Conservation (phyloP, 2,329 filamentous ascomycete species). For the Fusarium globosum region DNA sequence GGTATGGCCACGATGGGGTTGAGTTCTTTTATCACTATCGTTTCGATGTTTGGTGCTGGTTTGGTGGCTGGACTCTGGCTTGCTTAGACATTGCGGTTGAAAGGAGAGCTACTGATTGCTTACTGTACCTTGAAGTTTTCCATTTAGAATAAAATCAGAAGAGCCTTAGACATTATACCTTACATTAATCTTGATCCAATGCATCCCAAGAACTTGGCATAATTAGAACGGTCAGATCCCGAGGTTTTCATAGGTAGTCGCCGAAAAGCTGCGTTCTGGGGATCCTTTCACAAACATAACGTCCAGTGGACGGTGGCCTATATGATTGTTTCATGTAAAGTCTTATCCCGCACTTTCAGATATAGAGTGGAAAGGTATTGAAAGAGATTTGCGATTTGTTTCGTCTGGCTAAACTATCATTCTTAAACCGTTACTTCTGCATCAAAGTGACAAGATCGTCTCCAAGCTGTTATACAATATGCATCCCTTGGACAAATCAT, state of each 20-base stretch:
- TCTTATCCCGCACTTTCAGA: neutral
- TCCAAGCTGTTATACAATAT: neutral
- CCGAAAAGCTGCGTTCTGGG: neutral
- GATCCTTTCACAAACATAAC: neutral
- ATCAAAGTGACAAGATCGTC: fast-evolving
- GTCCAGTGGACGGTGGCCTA: neutral
- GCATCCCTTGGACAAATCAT: fast-evolving
- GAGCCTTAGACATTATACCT: neutral
- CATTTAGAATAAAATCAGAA: neutral
- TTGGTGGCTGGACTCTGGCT: neutral
- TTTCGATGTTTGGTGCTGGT: slow-evolving; percentile 12
- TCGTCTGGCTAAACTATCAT: neutral
- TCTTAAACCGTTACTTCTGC: neutral
- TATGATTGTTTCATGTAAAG: no score
- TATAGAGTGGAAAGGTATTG: neutral
- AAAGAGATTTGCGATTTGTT: neutral
- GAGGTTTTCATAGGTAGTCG: no score
- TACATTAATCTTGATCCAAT: fast-evolving
- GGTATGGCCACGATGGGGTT: slow-evolving; percentile 21
- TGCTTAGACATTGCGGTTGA: neutral
- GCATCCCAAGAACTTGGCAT: neutral
- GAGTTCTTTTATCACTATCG: slow-evolving; percentile 4
- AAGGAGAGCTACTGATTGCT: no score
- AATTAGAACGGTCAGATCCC: neutral
- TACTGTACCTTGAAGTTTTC: neutral